Percentiles rank a stretch among this genome's conserved stretches.
phyloP scores from a whole-genome alignment of 352 stramenopile species.

The Globisporangium iwayamae region DNA sequence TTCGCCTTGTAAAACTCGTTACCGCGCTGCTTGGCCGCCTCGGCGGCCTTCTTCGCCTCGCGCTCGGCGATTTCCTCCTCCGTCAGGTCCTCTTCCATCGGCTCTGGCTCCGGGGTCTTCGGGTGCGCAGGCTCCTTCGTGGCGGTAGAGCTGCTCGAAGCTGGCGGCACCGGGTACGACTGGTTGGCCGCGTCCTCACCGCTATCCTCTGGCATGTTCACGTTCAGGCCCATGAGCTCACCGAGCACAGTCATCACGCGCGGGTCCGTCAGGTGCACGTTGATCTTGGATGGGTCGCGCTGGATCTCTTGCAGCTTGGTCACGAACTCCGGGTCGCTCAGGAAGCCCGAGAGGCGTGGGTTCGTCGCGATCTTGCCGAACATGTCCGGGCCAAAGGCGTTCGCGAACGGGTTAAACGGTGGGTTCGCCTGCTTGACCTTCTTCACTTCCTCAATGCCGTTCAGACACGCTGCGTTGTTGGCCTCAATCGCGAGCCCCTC shows the following conservation, averaged over 20 bases:
- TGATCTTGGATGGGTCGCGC: conserved; percentile 73
- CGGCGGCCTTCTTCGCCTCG: conserved; percentile 62
- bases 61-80: conserved; percentile 80
- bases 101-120: conserved; percentile 44
- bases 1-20: conserved; percentile 98
- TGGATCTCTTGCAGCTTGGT: conserved; percentile 73
- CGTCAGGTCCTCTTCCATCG: conserved; percentile 82
- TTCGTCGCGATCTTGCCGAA: conserved; percentile 91
- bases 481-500: conserved; percentile 90
- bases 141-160: conserved; percentile 10
- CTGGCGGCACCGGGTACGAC: conserved; percentile 19
- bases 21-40: conserved; percentile 92
- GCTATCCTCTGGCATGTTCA: conserved; percentile 65
- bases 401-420: conserved; percentile 84
- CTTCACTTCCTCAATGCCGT: conserved; percentile 92
- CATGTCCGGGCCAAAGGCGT: conserved; percentile 95
- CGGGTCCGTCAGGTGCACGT: conserved; percentile 74
- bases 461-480: conserved; percentile 88
- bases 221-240: conserved; percentile 80
- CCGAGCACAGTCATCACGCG: conserved; percentile 86
- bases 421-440: conserved; percentile 73
- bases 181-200: conserved; percentile 37
- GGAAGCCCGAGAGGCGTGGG: conserved; percentile 81
- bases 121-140: conserved; percentile 28
- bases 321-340: conserved; percentile 93